These are phyloP conservation scores for Fusarium beomiforme DNA, from an alignment of 2,329 filamentous ascomycete species.

Conservation along the genomic window DNA sequence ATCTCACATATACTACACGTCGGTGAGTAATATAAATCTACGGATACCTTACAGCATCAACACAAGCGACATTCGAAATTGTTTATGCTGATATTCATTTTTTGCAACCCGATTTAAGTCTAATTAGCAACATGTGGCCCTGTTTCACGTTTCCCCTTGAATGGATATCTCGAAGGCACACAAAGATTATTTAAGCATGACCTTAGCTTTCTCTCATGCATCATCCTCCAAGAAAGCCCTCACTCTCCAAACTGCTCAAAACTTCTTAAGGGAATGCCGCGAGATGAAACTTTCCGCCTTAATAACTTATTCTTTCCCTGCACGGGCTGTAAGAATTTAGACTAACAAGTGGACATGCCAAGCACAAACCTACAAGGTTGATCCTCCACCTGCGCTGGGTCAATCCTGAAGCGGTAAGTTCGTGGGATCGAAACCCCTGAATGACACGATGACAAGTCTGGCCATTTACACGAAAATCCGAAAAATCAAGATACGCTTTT, in stretches of 20 bases:
- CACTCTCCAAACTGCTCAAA: not conserved
- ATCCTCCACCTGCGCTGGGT: not conserved
- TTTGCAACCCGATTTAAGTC: not conserved
- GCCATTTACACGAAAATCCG: not conserved
- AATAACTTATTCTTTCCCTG: not conserved
- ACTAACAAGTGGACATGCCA: not conserved
- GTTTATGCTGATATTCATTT: not conserved
- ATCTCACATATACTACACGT: not conserved
- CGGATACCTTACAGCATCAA: too few species aligned
- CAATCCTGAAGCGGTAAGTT: not conserved
- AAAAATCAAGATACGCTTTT: not conserved
- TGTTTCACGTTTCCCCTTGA: too few species aligned
- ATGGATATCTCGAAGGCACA: not conserved
- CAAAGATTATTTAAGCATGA: not conserved
- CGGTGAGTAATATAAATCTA: not conserved
- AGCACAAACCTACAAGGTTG: not conserved
- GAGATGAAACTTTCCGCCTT: not conserved
- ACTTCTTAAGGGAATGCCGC: not conserved
- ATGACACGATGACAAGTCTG: not conserved
- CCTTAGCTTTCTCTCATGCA: not conserved
- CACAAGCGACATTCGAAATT: not conserved
- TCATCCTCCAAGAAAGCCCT: not conserved
- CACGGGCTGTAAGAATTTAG: not conserved
- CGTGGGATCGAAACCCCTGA: not conserved
- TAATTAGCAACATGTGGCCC: too few species aligned